Percentiles rank a stretch among this genome's conserved stretches.
These are phyloP conservation scores for Centaurea solstitialis DNA, from an alignment of 129 eudicot genomes.

Conservation along the genomic window DNA sequence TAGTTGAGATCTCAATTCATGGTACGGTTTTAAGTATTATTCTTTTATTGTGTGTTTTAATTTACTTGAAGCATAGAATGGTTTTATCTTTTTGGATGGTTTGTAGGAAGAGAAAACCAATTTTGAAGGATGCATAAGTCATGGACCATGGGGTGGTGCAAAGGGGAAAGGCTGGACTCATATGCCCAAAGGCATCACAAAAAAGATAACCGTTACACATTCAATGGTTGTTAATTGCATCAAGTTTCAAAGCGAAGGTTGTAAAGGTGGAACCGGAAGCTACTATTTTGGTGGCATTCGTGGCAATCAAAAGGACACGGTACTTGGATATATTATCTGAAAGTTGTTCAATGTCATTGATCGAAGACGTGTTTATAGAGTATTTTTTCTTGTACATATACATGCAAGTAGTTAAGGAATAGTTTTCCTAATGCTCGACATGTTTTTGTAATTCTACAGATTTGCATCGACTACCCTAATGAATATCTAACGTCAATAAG, in stretches of 20 bases:
- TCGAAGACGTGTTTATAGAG: background rate
- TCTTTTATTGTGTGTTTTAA: background rate
- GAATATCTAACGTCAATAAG: constrained; percentile 23
- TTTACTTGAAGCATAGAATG: background rate
- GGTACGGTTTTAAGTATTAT: background rate
- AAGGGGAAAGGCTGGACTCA: background rate
- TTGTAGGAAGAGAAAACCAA: background rate
- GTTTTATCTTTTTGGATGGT: background rate
- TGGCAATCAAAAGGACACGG: background rate
- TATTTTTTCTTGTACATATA: too few species aligned
- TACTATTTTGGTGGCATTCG: background rate
- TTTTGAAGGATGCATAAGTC: background rate
- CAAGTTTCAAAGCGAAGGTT: background rate
- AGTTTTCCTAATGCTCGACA: background rate
- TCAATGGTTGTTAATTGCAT: background rate
- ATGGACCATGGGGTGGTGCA: constrained; percentile 14
- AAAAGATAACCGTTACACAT: background rate
- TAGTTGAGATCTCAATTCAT: background rate
- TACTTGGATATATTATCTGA: background rate
- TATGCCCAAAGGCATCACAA: background rate
- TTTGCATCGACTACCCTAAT: constrained; percentile 10
- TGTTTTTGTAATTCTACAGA: constrained; percentile 10
- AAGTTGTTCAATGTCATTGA: background rate
- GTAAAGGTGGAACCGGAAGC: background rate
- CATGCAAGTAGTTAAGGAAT: background rate